phyloP scores from a whole-genome alignment of 1,139 yeast genomes.

The Saccharomyces hybrid region DNA sequence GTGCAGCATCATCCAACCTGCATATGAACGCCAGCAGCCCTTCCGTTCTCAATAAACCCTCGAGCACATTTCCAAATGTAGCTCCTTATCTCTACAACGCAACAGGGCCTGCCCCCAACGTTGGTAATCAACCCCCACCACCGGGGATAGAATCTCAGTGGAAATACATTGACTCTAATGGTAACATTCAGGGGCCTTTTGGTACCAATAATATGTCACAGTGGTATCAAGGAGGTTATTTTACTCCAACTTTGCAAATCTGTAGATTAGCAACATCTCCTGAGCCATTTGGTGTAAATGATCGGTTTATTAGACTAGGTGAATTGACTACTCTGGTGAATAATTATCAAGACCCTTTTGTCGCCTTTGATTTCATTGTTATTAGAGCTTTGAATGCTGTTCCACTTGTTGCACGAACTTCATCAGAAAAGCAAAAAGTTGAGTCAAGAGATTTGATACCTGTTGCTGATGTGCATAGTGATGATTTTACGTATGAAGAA shows the following conservation, averaged over 20 bases:
- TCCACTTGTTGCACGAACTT: neutral
- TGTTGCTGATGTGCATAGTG: constrained; percentile 6
- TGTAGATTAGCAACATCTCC: constrained; percentile 17
- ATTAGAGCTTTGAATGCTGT: neutral
- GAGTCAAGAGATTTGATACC: neutral
- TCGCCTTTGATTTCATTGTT: constrained; percentile 18
- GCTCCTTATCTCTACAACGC: neutral
- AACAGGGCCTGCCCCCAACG: constrained; percentile 5
- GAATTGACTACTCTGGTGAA: constrained; percentile 23
- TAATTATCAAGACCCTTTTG: constrained; percentile 26
- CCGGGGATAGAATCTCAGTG: constrained; percentile 24
- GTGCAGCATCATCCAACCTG: neutral
- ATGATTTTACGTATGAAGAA: constrained; percentile 26
- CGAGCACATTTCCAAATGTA: neutral
- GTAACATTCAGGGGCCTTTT: constrained; percentile 32
- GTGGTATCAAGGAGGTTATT: constrained; percentile 30
- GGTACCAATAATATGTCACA: constrained; percentile 25
- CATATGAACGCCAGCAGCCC: neutral
- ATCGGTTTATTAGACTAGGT: constrained; percentile 22
- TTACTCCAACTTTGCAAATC: constrained; percentile 27
- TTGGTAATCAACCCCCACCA: constrained; percentile 3
- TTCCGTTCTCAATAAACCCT: neutral
- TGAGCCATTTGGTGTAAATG: constrained; percentile 27
- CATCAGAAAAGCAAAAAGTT: neutral
- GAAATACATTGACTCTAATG: constrained; percentile 30